Conservation (phyloP, 2,329 filamentous ascomycete species). For the Sporothrix mexicana region DNA sequence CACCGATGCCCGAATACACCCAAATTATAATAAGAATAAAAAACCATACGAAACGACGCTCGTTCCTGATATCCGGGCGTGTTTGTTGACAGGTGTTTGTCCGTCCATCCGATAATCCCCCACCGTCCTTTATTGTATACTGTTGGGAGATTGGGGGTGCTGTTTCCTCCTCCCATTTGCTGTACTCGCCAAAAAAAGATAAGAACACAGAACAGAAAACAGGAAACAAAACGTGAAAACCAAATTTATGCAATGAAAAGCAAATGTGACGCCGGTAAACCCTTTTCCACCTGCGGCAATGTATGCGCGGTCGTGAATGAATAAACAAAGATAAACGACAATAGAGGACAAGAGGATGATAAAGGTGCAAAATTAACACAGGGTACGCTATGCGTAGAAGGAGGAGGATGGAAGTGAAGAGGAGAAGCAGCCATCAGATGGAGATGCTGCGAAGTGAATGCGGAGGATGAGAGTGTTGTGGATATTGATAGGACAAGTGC, state of each 20-base stretch:
- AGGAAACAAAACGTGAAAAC: neutral
- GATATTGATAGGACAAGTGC: conserved; percentile 10
- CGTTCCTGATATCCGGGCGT: neutral
- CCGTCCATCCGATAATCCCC: neutral
- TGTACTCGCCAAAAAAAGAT: conserved; percentile 13
- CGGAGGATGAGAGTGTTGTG: conserved; percentile 12
- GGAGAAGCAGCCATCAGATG: neutral
- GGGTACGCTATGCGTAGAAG: neutral
- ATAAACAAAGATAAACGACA: neutral
- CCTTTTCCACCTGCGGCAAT: conserved; percentile 9
- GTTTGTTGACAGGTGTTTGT: neutral
- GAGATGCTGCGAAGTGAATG: conserved; percentile 19
- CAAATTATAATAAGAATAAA: neutral
- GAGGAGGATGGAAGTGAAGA: neutral
- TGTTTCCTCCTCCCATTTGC: neutral
- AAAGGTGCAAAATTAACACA: neutral
- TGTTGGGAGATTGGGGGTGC: neutral
- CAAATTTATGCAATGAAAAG: conserved; percentile 21
- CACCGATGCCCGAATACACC: conserved; percentile 17
- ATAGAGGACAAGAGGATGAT: neutral
- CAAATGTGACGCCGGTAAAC: conserved; percentile 14
- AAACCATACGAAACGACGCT: neutral
- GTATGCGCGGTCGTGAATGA: conserved; percentile 6
- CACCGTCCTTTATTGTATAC: conserved; percentile 22
- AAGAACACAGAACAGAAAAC: neutral